Base-by-base conservation (phyloP, 2,329 filamentous ascomycete genomes). In the Apiospora hydei region DNA sequence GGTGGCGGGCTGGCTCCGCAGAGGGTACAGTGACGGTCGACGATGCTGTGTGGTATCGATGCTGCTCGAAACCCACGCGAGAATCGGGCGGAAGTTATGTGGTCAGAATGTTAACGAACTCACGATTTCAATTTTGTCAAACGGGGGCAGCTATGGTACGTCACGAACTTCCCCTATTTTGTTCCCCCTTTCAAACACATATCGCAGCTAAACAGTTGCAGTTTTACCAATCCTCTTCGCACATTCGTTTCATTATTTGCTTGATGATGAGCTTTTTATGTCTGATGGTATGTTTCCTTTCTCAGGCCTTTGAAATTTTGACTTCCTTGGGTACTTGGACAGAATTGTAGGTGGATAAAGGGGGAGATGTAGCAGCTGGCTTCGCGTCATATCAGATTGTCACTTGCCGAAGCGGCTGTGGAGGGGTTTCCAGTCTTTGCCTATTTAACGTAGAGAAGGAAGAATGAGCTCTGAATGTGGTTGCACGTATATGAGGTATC, bases 401-500 rank as follows among this genome's bases (percentile, higher is more conserved):
- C 72, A 61, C 53, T 38, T 38, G 30, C 26, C 53, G 24, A 34
- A 41, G 51, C 38, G 18, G 67, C 4, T 26, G n/a, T 7, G 67
- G 6, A 13, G 21, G 26, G 18, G 24, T 38, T 61, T 21, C 30
- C 53, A n/a, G 53, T 61, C 30, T 46, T 30, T 38, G 47, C n/a
- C 18, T 14, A 30, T 30, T 30, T 30, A 47, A 38, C n/a, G 44
- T 24, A 0, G 46, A 47, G 8, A 18, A 30, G 21, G 11, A 49
- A 21, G 43, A 38, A 5, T 26, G 11, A n/a, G 24, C 46, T 64
- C 3, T 64, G 11, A 64, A 41, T 24, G 34, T 43, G 34, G n/a
- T 38, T 38, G 67, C 61, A 38, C 43, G 14, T 69, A 64, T 34
- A 61, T 41, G 57, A 75, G 72, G 69, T 77, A 75, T 75, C 72